A percentile compares a stretch with the other conserved stretches of the same genome.
Evolutionary conservation across 129 eudicot genomes (phyloP).

Genomic region (Artemisia annua): DNA sequence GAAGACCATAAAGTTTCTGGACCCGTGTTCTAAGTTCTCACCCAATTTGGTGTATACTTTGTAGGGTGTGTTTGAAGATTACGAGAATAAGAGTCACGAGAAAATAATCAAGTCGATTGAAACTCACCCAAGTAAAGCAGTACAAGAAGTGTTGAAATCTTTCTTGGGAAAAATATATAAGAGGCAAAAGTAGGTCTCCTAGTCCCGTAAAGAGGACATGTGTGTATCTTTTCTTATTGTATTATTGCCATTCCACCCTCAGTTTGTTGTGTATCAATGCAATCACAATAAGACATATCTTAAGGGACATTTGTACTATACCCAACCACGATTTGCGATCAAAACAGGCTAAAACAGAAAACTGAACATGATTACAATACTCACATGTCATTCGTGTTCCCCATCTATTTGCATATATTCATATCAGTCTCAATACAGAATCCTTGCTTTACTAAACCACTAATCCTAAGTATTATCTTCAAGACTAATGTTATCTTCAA

Average conservation of each 20-base stretch:
- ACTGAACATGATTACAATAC: no score
- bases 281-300: slow-evolving; percentile 4
- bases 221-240: slow-evolving; percentile 13
- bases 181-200: slow-evolving; percentile 53
- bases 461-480: no score
- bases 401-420: no score
- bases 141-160: slow-evolving; percentile 68
- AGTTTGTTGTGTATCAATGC: no score
- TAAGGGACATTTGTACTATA: background rate
- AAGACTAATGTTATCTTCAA: no score
- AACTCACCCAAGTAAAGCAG: slow-evolving; percentile 63
- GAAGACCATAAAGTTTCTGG: background rate
- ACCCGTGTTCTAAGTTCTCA: background rate
- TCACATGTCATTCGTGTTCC: no score
- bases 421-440: no score
- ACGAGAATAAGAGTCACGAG: slow-evolving; percentile 62
- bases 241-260: background rate
- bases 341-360: no score
- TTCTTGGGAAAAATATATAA: slow-evolving; percentile 74
- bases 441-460: no score
- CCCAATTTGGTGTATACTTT: background rate
- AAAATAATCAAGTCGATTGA: slow-evolving; percentile 64
- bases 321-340: no score
- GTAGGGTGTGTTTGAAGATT: slow-evolving; percentile 61
- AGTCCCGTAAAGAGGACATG: slow-evolving; percentile 3